Percentiles rank a stretch among this genome's conserved stretches.
Conservation (phyloP, 768 basidiomycete species). For the Nevesoporus exiguus region DNA sequence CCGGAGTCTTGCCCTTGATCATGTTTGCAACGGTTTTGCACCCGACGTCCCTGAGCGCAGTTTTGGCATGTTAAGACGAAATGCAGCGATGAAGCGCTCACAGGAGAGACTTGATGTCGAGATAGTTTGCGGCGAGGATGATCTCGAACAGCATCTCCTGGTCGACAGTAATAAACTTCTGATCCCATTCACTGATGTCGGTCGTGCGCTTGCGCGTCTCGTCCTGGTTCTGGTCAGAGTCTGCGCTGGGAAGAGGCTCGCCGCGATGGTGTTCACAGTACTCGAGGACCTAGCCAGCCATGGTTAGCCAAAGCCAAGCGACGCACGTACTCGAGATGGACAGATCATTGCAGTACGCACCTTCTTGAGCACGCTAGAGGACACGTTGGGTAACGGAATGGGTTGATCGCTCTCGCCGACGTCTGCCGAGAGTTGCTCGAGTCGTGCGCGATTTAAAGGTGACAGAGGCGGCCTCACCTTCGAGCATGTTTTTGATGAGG, state of each 20-base stretch:
- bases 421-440: conserved; percentile 46
- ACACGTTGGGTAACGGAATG: conserved; percentile 92
- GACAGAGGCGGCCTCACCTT: conserved; percentile 52
- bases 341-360: conserved; percentile 35
- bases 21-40: conserved; percentile 99
- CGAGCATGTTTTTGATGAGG: conserved; percentile 99
- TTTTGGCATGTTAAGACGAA: conserved; percentile 3
- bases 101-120: conserved; percentile 99
- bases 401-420: conserved; percentile 93
- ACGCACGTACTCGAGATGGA: background rate
- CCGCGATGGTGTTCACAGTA: conserved; percentile 99
- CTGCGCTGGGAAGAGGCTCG: conserved; percentile 89
- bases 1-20: conserved; percentile 99
- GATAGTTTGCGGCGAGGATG: conserved; percentile 98
- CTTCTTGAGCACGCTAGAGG: conserved; percentile 91
- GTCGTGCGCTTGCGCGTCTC: conserved; percentile 98
- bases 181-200: conserved; percentile 98
- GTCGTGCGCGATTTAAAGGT: background rate
- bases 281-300: conserved; percentile 73
- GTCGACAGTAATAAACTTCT: conserved; percentile 97
- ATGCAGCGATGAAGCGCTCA: conserved; percentile 38
- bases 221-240: conserved; percentile 78
- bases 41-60: conserved; percentile 75
- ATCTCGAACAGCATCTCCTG: conserved; percentile 99
- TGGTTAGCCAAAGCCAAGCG: conserved; percentile 6